Evolutionary conservation across 1,284 basidiomycete genomes (phyloP).

Genomic region (Dichomitus squalens): DNA sequence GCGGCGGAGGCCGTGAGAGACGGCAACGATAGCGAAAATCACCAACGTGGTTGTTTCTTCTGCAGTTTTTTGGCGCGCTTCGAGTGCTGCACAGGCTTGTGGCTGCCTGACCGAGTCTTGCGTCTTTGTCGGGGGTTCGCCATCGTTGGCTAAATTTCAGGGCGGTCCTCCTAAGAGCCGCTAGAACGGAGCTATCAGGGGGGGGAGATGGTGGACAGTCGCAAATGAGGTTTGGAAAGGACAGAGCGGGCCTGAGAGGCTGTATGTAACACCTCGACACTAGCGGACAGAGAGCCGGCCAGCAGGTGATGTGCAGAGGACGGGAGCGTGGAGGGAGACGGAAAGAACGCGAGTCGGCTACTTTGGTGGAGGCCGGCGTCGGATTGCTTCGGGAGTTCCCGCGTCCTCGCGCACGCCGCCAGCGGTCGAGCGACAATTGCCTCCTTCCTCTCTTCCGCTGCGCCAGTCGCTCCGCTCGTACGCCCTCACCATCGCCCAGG

Average conservation of each 20-base stretch:
- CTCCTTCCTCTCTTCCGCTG: slow-evolving; percentile 2
- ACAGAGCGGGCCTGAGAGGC: background rate
- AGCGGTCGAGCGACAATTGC: slow-evolving; percentile 1
- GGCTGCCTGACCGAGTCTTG: slow-evolving; percentile 73
- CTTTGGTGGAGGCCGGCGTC: slow-evolving; percentile 22
- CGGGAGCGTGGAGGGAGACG: slow-evolving; percentile 13
- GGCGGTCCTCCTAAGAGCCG: slow-evolving; percentile 10
- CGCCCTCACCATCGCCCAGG: slow-evolving; percentile 9
- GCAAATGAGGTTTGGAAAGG: slow-evolving; percentile 1
- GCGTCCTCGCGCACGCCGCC: slow-evolving; percentile 9
- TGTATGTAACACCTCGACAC: background rate
- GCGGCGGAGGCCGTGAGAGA: slow-evolving; percentile 7
- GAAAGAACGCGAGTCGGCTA: slow-evolving; percentile 19
- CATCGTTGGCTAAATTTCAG: slow-evolving; percentile 50
- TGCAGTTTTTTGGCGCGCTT: slow-evolving; percentile 71
- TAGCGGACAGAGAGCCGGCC: background rate
- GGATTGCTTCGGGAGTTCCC: slow-evolving; percentile 20
- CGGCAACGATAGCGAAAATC: slow-evolving; percentile 14
- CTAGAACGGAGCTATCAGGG: slow-evolving; percentile 10
- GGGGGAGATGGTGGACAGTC: background rate
- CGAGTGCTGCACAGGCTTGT: slow-evolving; percentile 72
- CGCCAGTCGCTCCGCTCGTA: slow-evolving; percentile 12
- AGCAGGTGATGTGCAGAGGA: background rate
- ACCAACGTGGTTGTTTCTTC: slow-evolving; percentile 76
- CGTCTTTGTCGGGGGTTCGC: slow-evolving; percentile 91